Conservation (phyloP, 2,329 filamentous ascomycete genomes). For the Phyllosticta citrichinensis region DNA sequence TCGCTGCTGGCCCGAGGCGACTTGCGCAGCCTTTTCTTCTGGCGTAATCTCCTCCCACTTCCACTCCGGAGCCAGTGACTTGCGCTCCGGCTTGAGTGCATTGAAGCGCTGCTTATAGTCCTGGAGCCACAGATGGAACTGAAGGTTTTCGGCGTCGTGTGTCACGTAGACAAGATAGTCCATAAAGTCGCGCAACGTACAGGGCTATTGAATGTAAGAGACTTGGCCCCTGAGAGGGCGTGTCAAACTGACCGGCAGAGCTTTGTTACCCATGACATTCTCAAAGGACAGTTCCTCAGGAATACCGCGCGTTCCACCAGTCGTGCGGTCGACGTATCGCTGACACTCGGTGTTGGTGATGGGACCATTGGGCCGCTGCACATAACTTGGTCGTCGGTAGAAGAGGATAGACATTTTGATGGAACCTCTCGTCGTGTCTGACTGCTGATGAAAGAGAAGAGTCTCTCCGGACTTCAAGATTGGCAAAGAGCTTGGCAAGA, state of each 20-base stretch:
- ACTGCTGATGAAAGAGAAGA: neutral
- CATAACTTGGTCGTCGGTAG: slow-evolving; percentile 12
- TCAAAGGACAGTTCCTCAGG: slow-evolving; percentile 68
- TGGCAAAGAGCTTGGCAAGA: neutral
- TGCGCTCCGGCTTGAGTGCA: slow-evolving; percentile 42
- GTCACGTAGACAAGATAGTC: slow-evolving; percentile 76
- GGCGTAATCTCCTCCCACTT: slow-evolving; percentile 48
- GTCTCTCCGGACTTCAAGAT: neutral
- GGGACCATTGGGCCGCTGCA: slow-evolving; percentile 7
- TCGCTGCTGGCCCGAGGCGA: slow-evolving; percentile 17
- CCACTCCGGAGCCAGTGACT: slow-evolving; percentile 60
- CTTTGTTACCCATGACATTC: slow-evolving; percentile 61
- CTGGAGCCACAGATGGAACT: slow-evolving; percentile 52
- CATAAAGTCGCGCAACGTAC: slow-evolving; percentile 73
- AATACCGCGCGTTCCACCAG: slow-evolving; percentile 39
- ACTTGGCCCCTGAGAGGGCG: neutral
- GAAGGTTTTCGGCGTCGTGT: slow-evolving; percentile 65
- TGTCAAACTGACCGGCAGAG: slow-evolving; percentile 56
- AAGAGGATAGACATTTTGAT: slow-evolving; percentile 13
- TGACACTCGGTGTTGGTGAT: slow-evolving; percentile 12
- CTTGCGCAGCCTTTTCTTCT: slow-evolving; percentile 33
- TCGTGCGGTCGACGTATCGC: slow-evolving; percentile 11
- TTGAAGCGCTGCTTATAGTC: slow-evolving; percentile 51
- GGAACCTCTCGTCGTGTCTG: neutral
- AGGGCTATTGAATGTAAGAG: slow-evolving; percentile 46